Evolutionary conservation across 306 rosid genomes (phyloP), one percentile per base, ranked within the genome.

Genomic region (Ammopiptanthus mongolicus): DNA sequence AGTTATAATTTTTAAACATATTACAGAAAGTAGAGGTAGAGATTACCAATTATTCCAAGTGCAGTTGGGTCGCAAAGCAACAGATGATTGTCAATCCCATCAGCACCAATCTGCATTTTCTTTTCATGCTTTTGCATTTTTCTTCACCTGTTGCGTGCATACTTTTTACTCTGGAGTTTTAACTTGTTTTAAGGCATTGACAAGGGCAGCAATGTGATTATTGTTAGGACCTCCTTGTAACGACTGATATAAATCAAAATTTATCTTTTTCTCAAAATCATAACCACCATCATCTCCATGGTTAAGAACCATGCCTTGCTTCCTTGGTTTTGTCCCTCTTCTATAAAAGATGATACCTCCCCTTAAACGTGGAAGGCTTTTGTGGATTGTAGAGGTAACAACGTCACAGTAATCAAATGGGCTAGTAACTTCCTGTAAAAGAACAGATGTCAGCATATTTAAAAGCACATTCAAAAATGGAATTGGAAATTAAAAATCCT

Each of bases 221-320:
- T 91, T 89, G 80, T 91, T 92, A 22, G 97, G 98, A 66, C 93
- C 98, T 81, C 97, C 98, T 86, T 91, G 97, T 74, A 93, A 81
- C 1, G 91, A 84, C 48, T 91, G 90, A 70, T 86, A 89, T 17
- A 91, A 80, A 3, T 96, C 89, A 55, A 91, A 91, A 87, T 82
- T 91, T 78, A 93, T 86, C 91, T 81, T 91, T 78, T 89, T 96
- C 87, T 89, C 97, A 42, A 81, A 87, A 77, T 87, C 91, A 81
- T 86, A 87, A 58, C 71, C 73, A 74, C 37, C 80, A 34, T 81
- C 87, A n/a, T 87, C 98, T 46, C 74, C 86, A 22, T 78, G 75
- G 78, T 57, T 81, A 50, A 48, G 86, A 80, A 64, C 73, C 51
- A 76, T 58, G 46, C 88, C 90, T 82, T 85, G 97, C 72, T 76